phyloP scores from a whole-genome alignment of 2,329 filamentous ascomycete species.

The Chaetomiaceae sp. region DNA sequence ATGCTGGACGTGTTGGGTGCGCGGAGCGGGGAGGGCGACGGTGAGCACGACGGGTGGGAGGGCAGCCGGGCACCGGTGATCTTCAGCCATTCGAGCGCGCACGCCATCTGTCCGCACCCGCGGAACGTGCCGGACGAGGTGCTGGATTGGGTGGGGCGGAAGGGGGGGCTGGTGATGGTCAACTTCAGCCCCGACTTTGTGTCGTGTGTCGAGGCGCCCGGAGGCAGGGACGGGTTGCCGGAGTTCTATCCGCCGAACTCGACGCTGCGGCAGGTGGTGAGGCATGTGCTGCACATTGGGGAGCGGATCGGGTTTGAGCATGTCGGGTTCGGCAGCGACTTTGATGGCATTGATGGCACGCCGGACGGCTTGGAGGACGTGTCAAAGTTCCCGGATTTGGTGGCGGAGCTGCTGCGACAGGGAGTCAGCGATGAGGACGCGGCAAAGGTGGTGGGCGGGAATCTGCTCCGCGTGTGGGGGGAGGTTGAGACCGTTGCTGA shows the following conservation, averaged over 20 bases:
- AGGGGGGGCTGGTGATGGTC: constrained; percentile 78
- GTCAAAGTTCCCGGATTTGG: constrained; percentile 70
- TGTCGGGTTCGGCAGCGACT: constrained; percentile 85
- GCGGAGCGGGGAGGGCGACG: constrained; percentile 35
- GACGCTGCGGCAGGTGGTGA: constrained; percentile 69
- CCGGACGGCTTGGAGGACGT: constrained; percentile 79
- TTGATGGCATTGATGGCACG: constrained; percentile 65
- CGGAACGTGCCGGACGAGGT: constrained; percentile 86
- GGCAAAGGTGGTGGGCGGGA: constrained; percentile 69
- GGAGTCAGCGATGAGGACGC: constrained; percentile 71
- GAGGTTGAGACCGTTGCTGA: constrained; percentile 68
- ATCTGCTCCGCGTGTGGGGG: constrained; percentile 77
- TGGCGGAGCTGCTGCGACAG: constrained; percentile 65
- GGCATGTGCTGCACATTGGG: constrained; percentile 79
- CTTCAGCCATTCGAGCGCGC: constrained; percentile 81
- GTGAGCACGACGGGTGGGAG: constrained; percentile 42
- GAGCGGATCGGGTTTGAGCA: constrained; percentile 77
- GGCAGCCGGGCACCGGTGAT: constrained; percentile 78
- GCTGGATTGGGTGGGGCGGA: constrained; percentile 66
- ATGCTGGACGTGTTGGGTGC: constrained; percentile 72
- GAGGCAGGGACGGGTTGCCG: constrained; percentile 58
- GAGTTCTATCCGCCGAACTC: constrained; percentile 60
- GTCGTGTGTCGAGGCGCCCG: constrained; percentile 57
- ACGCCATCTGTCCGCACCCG: constrained; percentile 76
- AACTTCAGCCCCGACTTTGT: constrained; percentile 83